Conservation (phyloP, 169 alveolate species). For the Miamiensis avidus region DNA sequence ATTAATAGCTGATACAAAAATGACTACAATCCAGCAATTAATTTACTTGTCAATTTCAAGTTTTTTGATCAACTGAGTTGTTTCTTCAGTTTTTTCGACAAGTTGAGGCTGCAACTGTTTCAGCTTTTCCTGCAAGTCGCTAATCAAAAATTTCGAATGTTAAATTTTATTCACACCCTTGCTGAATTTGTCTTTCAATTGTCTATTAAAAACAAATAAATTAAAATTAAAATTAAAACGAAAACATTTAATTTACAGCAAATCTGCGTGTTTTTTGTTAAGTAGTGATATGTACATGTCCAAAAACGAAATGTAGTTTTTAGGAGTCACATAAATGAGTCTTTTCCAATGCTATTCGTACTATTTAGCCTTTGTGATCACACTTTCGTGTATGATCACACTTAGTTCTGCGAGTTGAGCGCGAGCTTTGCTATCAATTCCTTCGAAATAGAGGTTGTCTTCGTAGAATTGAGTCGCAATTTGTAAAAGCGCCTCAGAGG, state of each 20-base stretch:
- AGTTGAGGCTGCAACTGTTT: conserved; percentile 55
- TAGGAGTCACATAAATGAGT: conserved; percentile 62
- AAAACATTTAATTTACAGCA: no score
- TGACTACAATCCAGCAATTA: no score
- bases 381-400: neutral
- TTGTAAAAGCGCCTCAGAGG: neutral
- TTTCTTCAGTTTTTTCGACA: conserved; percentile 62
- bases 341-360: conserved; percentile 39
- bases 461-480: neutral
- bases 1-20: no score
- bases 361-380: no score
- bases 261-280: conserved; percentile 25
- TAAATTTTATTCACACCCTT: conserved; percentile 67
- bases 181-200: conserved; percentile 43
- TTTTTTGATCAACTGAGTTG: conserved; percentile 50
- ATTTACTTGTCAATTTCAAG: conserved; percentile 56
- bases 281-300: conserved; percentile 42
- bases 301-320: conserved; percentile 57
- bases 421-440: neutral
- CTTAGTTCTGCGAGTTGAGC: neutral
- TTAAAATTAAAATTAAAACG: no score
- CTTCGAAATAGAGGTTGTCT: neutral
- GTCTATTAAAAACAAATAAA: no score
- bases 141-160: conserved; percentile 61
- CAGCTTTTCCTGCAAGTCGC: conserved; percentile 56